These are phyloP conservation scores for Primulina huaijiensis DNA, from an alignment of 257 asterid genomes.

Conservation along the genomic window DNA sequence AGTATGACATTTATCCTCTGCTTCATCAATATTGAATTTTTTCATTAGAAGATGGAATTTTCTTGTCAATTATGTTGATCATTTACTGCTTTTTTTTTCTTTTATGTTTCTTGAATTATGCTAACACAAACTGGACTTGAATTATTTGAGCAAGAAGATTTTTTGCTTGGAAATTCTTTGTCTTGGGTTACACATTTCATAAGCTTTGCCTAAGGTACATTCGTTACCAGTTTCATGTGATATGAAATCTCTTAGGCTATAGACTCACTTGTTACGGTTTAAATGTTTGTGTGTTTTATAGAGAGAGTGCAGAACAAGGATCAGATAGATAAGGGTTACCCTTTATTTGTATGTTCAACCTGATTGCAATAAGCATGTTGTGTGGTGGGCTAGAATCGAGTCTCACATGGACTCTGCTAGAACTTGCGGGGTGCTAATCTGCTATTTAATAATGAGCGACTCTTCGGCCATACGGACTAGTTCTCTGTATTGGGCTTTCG, in stretches of 20 bases:
- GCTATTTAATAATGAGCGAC: not conserved
- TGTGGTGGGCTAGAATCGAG: not conserved
- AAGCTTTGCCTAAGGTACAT: too few species aligned
- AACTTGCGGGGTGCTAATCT: not conserved
- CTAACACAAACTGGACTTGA: not conserved
- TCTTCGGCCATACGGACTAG: not conserved
- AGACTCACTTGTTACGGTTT: not conserved
- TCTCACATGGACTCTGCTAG: not conserved
- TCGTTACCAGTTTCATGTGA: too few species aligned
- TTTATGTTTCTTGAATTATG: conserved; percentile 1
- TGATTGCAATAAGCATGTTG: not conserved
- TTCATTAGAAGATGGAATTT: not conserved
- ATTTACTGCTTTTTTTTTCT: not conserved
- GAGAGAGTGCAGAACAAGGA: not conserved
- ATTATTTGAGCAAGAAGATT: not conserved
- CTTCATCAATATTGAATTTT: not conserved
- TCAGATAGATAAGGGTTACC: not conserved
- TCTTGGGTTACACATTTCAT: not conserved
- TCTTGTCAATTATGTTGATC: not conserved
- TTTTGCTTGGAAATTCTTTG: not conserved
- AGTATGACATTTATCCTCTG: conserved; percentile 37
- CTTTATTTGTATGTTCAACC: not conserved
- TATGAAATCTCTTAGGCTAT: too few species aligned
- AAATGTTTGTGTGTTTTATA: too few species aligned
- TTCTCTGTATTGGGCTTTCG: not conserved